These are phyloP conservation scores for Eutrema japonicum DNA, from an alignment of 345 rosid genomes.

Conservation along the genomic window DNA sequence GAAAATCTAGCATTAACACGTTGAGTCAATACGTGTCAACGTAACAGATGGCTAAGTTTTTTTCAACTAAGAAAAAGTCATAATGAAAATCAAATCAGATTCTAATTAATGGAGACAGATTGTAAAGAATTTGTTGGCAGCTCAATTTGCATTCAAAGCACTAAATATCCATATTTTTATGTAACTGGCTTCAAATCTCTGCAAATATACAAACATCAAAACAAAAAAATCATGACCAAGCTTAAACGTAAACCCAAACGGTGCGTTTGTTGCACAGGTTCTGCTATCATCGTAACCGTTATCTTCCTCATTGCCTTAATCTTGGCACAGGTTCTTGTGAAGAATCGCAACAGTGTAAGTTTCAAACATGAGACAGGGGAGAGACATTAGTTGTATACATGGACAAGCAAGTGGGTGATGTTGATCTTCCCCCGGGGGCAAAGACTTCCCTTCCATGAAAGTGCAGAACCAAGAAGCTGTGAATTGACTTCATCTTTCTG, in stretches of 20 bases:
- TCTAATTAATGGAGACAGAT: slow-evolving; percentile 19
- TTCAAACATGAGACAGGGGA: slow-evolving; percentile 54
- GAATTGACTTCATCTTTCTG: not conserved
- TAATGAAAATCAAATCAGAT: slow-evolving; percentile 7
- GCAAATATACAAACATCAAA: too few species aligned
- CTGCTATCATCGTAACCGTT: slow-evolving; percentile 30
- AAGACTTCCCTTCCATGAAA: slow-evolving; percentile 42
- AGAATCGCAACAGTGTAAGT: slow-evolving; percentile 47
- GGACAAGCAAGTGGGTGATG: slow-evolving; percentile 48
- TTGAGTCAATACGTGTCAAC: slow-evolving; percentile 29
- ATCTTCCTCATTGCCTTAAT: slow-evolving; percentile 43
- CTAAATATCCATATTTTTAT: not conserved
- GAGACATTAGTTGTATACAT: slow-evolving; percentile 43
- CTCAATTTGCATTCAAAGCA: slow-evolving; percentile 21
- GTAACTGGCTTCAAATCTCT: not conserved
- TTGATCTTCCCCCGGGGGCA: slow-evolving; percentile 47
- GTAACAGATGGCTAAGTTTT: not conserved
- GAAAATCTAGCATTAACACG: slow-evolving; percentile 4
- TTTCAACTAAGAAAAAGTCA: slow-evolving; percentile 12
- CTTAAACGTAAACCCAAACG: slow-evolving; percentile 18
- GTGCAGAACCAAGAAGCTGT: slow-evolving; percentile 47
- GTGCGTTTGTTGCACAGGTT: slow-evolving; percentile 34
- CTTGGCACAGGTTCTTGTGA: slow-evolving; percentile 46
- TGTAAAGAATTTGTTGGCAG: slow-evolving; percentile 38
- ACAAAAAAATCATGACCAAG: not conserved